Base-by-base conservation (phyloP, 2,329 filamentous ascomycete genomes). In the Aspergillus sp. region DNA sequence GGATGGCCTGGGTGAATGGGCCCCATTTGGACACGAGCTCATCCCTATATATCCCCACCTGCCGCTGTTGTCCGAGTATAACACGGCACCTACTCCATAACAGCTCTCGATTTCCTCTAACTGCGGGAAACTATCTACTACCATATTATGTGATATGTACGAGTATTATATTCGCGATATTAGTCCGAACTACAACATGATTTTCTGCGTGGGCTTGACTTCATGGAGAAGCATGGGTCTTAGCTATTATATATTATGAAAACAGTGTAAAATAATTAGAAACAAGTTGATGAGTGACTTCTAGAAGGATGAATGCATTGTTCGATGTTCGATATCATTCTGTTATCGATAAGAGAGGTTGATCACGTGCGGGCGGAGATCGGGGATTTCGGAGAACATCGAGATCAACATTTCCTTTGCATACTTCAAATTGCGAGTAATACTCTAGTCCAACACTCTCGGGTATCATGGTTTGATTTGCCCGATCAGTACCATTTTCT, bases 331-430 rank as follows among this genome's bases (percentile, higher is more conserved):
- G 35, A 15, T 45, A 9, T 15, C 15, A 46, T 7, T 11, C 39
- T 23, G 5, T 45, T 44, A 40, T 47, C 41, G 48, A 56, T 54
- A 56, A 58, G 52, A 58, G 52, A 41, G 7, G 6, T 23, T 7
- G 2, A 46, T 61, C 59, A 58, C 59, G 59, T 61, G 59, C 3
- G 9, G 5, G 40, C 21, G 46, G 49, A 44, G 44, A 33, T 52
- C n/a, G 45, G 17, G 33, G 58, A 48, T 44, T 61, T 60, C 57
- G 58, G 49, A 6, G 51, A 39, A 8, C 17, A 24, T 24, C 17
- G 23, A 53, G 6, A 44, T 53, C 35, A 37, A 37, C 35, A 37
- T 37, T 37, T 51, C 11, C 21, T 12, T 39, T 15, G n/a, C 31
- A 39, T 27, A 33, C 41, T 6, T 46, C 14, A 23, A 21, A 24